Evolutionary conservation across 768 basidiomycete genomes (phyloP), one percentile per base, ranked within the genome.

Genomic region (Serendipita vermifera): DNA sequence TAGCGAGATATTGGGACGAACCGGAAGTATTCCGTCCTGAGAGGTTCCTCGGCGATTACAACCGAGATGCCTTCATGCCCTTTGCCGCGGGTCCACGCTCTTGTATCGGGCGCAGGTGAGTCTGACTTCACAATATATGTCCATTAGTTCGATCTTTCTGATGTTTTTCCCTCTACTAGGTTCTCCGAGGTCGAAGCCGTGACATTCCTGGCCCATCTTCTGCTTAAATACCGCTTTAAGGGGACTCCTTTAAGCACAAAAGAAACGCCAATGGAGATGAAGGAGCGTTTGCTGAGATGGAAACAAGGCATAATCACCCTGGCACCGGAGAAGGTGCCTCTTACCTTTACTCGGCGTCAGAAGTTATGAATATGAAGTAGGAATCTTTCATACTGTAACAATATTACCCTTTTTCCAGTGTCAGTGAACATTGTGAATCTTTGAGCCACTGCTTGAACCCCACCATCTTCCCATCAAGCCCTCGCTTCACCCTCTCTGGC

Each of bases 81-180:
- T 51, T 51, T 29, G 20, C 29, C 35, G 35, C 57, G 48, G 59
- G 26, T 3, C n/a, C 22, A 13, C 53, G 59, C 39, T 56, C 57
- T 6, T 59, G 59, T 35, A 35, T 59, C 14, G 59, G 59, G 15
- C 43, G 59, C 13, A 35, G 57, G 59, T 59, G 6, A 41, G 57
- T 59, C 32, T 58, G 13, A 13, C 14, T 13, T 38, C n/a, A 5
- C 32, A n/a, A 20, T 11, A 9, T n/a, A 36, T 36, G 35, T 9
- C 35, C 9, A 36, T 9, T 9, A 9, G n/a, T 36, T 9, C n/a
- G 35, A 36, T n/a, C n/a, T 9, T 9, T 36, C 35, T 36, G 9
- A n/a, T 9, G 9, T n/a, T 36, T 9, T 51, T 27, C 2, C 22
- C n/a, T n/a, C n/a, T n/a, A n/a, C n/a, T n/a, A 51, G 46, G 17